These are phyloP conservation scores for Trichomonas gallinae DNA, from an alignment of 208 protist genomes.

Conservation along the genomic window DNA sequence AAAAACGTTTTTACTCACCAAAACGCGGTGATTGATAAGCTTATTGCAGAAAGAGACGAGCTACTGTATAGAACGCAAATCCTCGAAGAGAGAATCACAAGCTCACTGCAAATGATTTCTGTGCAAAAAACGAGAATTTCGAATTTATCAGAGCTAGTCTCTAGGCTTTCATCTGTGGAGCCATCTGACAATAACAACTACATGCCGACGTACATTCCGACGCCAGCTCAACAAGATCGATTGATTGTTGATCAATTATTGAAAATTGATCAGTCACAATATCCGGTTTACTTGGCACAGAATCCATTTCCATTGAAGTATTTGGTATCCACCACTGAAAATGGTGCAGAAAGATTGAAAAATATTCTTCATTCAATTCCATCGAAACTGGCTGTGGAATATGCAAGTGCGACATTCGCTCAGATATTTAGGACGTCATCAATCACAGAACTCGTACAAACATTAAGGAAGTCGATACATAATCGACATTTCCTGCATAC, in stretches of 20 bases:
- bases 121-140: background rate
- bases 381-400: background rate
- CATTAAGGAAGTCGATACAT: background rate
- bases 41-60: background rate
- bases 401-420: background rate
- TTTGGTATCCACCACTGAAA: background rate
- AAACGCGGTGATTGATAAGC: background rate
- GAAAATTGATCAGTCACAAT: background rate
- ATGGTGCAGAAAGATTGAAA: background rate
- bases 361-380: background rate
- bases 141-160: background rate
- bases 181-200: background rate
- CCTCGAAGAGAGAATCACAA: background rate
- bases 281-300: background rate
- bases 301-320: background rate
- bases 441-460: background rate
- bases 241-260: background rate
- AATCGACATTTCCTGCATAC: background rate
- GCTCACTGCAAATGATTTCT: background rate
- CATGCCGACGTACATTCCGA: background rate
- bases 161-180: background rate
- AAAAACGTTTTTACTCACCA: conserved; percentile 12
- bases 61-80: background rate
- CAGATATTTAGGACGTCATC: background rate
- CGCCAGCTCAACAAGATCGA: background rate